Conservation (phyloP, 805 yeast genomes). For the Suhomyces sp. region DNA sequence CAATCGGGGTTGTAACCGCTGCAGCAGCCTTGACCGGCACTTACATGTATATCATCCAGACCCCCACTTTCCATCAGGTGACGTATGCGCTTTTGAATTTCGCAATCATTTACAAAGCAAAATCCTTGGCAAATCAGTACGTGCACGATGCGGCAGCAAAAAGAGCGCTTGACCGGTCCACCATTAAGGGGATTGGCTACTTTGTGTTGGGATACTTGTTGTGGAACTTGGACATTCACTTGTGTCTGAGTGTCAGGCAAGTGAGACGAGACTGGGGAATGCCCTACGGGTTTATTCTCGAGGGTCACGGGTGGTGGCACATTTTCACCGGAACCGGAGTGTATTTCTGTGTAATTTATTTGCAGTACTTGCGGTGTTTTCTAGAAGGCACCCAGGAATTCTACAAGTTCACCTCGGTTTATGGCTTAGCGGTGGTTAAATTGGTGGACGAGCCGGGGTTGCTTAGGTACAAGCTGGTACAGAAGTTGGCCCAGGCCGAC, state of each 20-base stretch:
- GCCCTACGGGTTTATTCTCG: constrained; percentile 83
- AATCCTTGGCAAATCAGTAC: constrained; percentile 46
- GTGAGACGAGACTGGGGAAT: constrained; percentile 66
- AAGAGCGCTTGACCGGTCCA: constrained; percentile 50
- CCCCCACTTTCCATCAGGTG: constrained; percentile 87
- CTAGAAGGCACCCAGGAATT: constrained; percentile 54
- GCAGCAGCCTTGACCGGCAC: constrained; percentile 65
- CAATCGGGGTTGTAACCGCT: constrained; percentile 45
- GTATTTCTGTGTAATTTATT: constrained; percentile 75
- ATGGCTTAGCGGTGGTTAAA: constrained; percentile 35
- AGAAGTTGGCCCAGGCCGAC: constrained; percentile 15
- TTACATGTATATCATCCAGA: constrained; percentile 60
- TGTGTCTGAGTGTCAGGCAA: constrained; percentile 58
- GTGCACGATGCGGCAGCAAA: constrained; percentile 51
- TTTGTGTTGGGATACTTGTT: constrained; percentile 74
- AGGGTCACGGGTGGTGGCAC: constrained; percentile 99
- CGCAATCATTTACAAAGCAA: constrained; percentile 63
- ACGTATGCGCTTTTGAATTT: constrained; percentile 79
- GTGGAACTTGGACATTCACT: constrained; percentile 88
- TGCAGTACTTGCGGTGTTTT: constrained; percentile 70
- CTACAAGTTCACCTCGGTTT: constrained; percentile 57
- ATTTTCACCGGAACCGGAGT: constrained; percentile 82
- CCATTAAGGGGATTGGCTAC: constrained; percentile 56
- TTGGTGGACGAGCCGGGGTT: constrained; percentile 26
- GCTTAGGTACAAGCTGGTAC: constrained; percentile 13